Base-by-base conservation (phyloP, 2,329 filamentous ascomycete genomes). In the Penicillium frequentans region DNA sequence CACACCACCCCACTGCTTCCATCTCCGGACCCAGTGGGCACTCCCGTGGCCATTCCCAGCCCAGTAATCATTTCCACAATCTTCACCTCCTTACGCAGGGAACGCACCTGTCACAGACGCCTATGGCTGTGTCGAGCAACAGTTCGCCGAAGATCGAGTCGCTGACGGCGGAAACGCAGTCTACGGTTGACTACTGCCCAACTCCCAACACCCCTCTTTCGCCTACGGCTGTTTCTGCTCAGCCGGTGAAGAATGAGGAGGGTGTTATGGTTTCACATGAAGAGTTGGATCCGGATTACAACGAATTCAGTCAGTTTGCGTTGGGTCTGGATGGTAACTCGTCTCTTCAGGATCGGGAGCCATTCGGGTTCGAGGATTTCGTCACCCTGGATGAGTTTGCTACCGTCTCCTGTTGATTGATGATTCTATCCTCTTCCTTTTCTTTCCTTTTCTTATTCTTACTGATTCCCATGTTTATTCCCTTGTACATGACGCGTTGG, bases 251-350 rank as follows among this genome's bases (percentile, higher is more conserved):
- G 44, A 33, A 65, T n/a, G 65, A 67, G 13, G 65, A 71, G 19
- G 64, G 60, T 1, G 31, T 68, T 13, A 64, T 67, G 50, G 65
- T 73, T 23, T 67, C 69, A 5, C 61, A 68, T 27, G 67, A 68
- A 8, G 60, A 62, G 13, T 47, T 70, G 49, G 70, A 73, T 42
- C 64, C 68, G 5, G 70, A 73, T 43, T 70, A 62, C 23, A 64
- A 70, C 29, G 70, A 73, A 53, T 72, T 73, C 59, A 71, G 64
- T 49, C 69, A 68, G 39, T 74, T 72, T 56, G 71, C 71, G 4
- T 54, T 68, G 44, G 65, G 64, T 11, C 43, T 74, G 52, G 70
- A 62, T 23, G 43, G 52, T 8, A 66, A 61, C 35, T 59, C 63
- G 10, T 61, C 59, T 10, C 52, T 68, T 26, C 61, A 64, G n/a